Base-by-base conservation (phyloP, 1,284 basidiomycete species). In the Boletus sp. region DNA sequence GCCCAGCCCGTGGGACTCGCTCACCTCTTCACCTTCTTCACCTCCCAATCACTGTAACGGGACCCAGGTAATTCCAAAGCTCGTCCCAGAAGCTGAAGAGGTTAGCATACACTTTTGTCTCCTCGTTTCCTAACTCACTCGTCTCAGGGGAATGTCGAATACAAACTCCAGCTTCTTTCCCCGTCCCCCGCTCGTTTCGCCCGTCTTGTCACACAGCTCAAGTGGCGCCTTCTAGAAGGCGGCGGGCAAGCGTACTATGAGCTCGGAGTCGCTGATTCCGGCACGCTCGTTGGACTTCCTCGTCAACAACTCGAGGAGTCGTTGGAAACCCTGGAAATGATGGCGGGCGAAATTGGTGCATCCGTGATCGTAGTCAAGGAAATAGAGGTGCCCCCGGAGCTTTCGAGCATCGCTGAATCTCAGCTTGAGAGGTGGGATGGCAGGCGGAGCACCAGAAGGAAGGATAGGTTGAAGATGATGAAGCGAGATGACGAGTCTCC, bases 201-300 rank as follows among this genome's bases (percentile, higher is more conserved):
- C 4, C 78, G 85, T 33, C 83, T 96, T 14, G 88, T 93, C 48
- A 95, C 93, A 1, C 93, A 96, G 70, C 82, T 95, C 68, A 93
- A 94, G 67, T 96, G 94, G 93, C 80, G 93, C 4, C 77, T 96
- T 4, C 82, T 94, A 42, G 90, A 95, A 67, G 93, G 93, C 13
- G 84, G 88, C 4, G 93, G 93, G 5, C 86, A 91, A 62, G 92
- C 93, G 0, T 90, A 92, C 64, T 96, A 96, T 59, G 93, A 95
- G 65, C 80, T 96, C 14, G 94, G 93, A 13, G 85, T 96, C 1
- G 78, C 83, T 29, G 93, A 96, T 64, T 87, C 87, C 4, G 93
- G 93, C 1, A 80, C 84, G 3, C 81, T 96, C 14, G 77, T 95
- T 36, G 93, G 93, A 0, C 77, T 96, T 6, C 73, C 80, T 0